phyloP scores from a whole-genome alignment of 345 rosid species.

The Microcos paniculata region DNA sequence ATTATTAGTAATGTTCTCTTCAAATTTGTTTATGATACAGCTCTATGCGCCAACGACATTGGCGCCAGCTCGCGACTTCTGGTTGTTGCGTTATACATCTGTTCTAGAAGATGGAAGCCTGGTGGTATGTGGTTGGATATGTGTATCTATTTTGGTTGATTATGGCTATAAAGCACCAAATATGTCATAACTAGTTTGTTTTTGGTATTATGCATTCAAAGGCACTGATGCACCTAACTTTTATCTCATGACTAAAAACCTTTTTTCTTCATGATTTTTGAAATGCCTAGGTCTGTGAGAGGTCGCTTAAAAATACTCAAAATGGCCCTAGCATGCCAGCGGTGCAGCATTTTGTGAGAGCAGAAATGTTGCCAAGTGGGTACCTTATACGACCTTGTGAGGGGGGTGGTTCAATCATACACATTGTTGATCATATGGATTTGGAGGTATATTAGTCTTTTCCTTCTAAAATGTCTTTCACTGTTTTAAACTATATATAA shows the following conservation, averaged over 20 bases:
- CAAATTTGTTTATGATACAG: constrained; percentile 35
- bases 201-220: neutral
- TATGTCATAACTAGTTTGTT: neutral
- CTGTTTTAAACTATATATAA: neutral
- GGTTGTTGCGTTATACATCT: constrained; percentile 96
- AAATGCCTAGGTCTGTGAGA: constrained; percentile 71
- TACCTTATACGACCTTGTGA: constrained; percentile 96
- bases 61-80: constrained; percentile 99
- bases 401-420: constrained; percentile 97
- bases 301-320: constrained; percentile 90
- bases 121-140: constrained; percentile 56
- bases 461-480: neutral
- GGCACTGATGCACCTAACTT: neutral
- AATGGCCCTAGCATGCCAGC: constrained; percentile 98
- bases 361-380: constrained; percentile 98
- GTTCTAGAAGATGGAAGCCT: constrained; percentile 99
- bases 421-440: constrained; percentile 97
- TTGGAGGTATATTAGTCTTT: constrained; percentile 60
- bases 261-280: neutral
- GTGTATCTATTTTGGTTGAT: neutral
- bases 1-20: neutral
- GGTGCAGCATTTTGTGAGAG: constrained; percentile 96
- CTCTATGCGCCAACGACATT: constrained; percentile 97
- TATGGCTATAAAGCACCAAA: neutral
- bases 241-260: neutral